Evolutionary conservation across 2,329 filamentous ascomycete genomes (phyloP), one percentile per base, ranked within the genome.

Genomic region (Eurotiales sp.): DNA sequence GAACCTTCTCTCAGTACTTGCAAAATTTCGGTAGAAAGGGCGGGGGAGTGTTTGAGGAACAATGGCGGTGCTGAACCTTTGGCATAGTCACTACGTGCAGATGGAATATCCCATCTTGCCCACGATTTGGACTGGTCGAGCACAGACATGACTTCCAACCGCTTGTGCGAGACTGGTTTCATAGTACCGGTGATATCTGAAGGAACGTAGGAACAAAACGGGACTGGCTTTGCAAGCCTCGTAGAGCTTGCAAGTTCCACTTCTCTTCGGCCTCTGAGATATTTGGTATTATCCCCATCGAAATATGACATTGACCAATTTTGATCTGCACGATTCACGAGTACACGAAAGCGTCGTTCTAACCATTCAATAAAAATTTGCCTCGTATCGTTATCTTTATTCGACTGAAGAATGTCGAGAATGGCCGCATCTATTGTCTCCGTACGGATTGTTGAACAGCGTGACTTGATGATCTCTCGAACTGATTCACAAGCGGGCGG

Each of bases 41-140:
- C 58, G 15, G 60, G 57, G 50, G 65, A 60, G 27, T 69, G 64
- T 17, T 51, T 42, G 5, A 55, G 60, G 34, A 66, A 57, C 23
- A 68, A 67, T 14, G 65, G 58, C 1, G 60, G 61, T 12, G 59
- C 57, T 32, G 59, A 46, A 2, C 56, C 47, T 1, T 44, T 42
- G 34, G 55, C 57, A 36, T 54, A 51, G 27, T 56, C 58, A n/a
- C 51, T 51, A 15, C 56, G 39, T 46, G 64, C 59, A 14, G 56
- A 57, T 8, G 63, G 57, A 52, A 64, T 62, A 30, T 61, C 61
- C 71, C 70, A 73, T 51, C 71, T 62, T 54, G 70, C 63, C 70
- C 70, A 73, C 27, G 58, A 39, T 21, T 62, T 64, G 43, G 62
- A 56, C 21, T 62, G 59, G 44, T 72, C 61, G 40, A 64, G 56